Evolutionary conservation across 495 filamentous ascomycete species (phyloP), one percentile per base, ranked within the genome.

Genomic region (Podospora anserina): DNA sequence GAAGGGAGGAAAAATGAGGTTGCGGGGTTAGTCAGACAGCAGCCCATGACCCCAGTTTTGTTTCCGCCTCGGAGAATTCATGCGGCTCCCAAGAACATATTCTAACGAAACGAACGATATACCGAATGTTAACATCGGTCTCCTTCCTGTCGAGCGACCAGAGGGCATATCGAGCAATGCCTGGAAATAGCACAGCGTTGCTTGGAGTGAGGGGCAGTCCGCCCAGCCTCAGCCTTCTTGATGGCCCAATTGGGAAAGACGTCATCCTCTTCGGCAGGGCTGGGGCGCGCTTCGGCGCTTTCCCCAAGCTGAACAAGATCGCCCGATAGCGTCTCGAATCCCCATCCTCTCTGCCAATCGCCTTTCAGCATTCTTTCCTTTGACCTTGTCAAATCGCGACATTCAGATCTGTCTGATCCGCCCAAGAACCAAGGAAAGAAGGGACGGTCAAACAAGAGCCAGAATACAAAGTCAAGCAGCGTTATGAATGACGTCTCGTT

Each of bases 261-360:
- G 67, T 68, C 72, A 71, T 69, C 67, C 65, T 65, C 26, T 63
- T 65, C 62, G 49, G 53, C 71, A 69, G 65, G 68, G 71, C 65
- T 70, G 58, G 28, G 54, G 28, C 30, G 54, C 28, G n/a, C 66
- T 53, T 63, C 66, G 70, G 70, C 70, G 60, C 60, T 58, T 65
- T 64, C 64, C 60, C 70, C 64, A 64, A 65, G 67, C 64, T 65
- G 70, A 72, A 65, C 67, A 67, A 65, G 69, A 70, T 69, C 70
- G 65, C 30, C 67, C 67, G 64, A 28, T 63, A 49, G 63, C 55
- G 53, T 26, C n/a, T 56, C 5, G 20, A 7, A 32, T 56, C 39
- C 39, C 69, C 64, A 64, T 65, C 34, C 56, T 59, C 28, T 58
- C 55, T 58, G 23, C 55, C 23, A 49, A 49, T 58, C 55, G 55